Evolutionary conservation across 768 basidiomycete genomes (phyloP).

Genomic region (Paxillus involutus): DNA sequence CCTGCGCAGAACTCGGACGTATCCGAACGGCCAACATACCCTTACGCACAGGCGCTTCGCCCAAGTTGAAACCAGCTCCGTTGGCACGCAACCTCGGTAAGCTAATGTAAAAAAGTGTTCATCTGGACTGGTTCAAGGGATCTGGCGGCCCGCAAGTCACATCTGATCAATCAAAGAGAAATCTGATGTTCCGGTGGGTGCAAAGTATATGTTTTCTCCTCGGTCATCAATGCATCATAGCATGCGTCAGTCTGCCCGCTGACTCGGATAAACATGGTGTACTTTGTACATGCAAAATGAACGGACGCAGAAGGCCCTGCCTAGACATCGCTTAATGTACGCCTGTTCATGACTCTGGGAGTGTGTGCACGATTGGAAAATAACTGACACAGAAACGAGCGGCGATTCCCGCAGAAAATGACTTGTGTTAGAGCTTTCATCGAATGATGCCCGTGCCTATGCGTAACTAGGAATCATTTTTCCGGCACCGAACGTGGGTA

Average conservation of each 20-base stretch:
- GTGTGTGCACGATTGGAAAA: not conserved
- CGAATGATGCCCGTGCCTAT: not conserved
- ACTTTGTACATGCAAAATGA: not conserved
- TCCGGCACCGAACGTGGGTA: conserved; percentile 9
- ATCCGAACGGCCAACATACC: not conserved
- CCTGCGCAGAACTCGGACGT: not conserved
- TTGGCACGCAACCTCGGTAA: not conserved
- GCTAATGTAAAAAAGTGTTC: not conserved
- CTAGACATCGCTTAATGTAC: not conserved
- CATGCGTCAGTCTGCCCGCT: not conserved
- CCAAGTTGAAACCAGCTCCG: not conserved
- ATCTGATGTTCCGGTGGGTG: not conserved
- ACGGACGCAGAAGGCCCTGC: not conserved
- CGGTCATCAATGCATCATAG: not conserved
- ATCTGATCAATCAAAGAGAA: not conserved
- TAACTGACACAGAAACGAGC: not conserved
- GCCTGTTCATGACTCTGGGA: not conserved
- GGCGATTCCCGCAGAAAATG: not conserved
- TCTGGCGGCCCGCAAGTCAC: not conserved
- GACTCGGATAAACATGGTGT: not conserved
- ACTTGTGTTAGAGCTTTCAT: not conserved
- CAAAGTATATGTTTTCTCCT: not conserved
- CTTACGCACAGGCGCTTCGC: not conserved
- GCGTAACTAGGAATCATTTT: not conserved
- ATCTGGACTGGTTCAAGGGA: not conserved